Evolutionary conservation across 1,284 basidiomycete genomes (phyloP), one percentile per base, ranked within the genome.

Genomic region (Trametes versicolor): DNA sequence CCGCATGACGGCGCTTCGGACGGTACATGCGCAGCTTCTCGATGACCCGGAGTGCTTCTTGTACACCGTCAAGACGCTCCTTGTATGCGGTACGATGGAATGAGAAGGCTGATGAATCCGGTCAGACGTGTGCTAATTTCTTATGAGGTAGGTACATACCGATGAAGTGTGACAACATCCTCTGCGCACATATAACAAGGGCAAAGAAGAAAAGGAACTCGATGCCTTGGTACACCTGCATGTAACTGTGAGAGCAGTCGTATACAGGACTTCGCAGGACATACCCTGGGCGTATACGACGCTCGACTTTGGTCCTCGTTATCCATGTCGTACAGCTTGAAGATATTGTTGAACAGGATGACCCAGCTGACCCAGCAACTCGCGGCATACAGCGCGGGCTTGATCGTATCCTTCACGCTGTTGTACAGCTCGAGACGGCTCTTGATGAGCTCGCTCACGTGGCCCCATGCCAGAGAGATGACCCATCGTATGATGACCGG

Each of bases 1-100:
- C 54, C 15, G 59, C 58, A 34, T 70, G 72, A 2, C 59, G 65
- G 37, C 75, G 70, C 66, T 88, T 90, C n/a, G 92, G 93, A 43
- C 86, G 86, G 76, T 91, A 90, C 64, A 85, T 80, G 47, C 90
- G 86, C 37, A 95, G 83, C 69, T 83, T 83, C 76, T 95, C 92
- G 62, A 95, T 85, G 39, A 87, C 86, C 23, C 76, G 76, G 27
- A 94, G 82, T 3, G 87, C 81, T 56, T 82, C 77, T 52, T 81
- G 79, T 2, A 93, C 82, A 23, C 81, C 78, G 12, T 87, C 83
- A 17, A 93, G 81, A 58, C 92, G 90, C 41, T 95, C 92, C 66
- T 85, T 85, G 73, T 89, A 95, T 15, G 93, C 93, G 9, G 86
- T 89, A 51, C 82, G 84, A 74, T 95, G 93, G 78, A 95, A 95